These are phyloP conservation scores for Paecilomyces fulvus DNA, from an alignment of 2,329 filamentous ascomycete species.

Conservation along the genomic window DNA sequence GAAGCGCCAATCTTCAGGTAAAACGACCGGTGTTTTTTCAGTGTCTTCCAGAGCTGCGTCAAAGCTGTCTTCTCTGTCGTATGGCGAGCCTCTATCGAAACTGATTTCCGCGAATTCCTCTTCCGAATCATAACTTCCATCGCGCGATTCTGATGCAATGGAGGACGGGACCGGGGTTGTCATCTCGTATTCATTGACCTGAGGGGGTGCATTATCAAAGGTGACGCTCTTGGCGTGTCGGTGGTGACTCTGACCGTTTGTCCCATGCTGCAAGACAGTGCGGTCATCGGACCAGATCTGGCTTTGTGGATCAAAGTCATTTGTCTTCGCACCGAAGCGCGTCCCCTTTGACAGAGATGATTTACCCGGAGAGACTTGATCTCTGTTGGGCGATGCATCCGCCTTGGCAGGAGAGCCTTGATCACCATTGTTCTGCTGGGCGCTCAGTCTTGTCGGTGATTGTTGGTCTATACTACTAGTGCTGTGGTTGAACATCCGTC, in stretches of 20 bases:
- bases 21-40: constrained; percentile 95
- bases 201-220: constrained; percentile 86
- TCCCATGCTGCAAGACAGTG: constrained; percentile 48
- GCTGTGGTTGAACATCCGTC: constrained; percentile 51
- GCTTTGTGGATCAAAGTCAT: constrained; percentile 58
- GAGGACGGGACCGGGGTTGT: constrained; percentile 94
- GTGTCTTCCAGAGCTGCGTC: constrained; percentile 92
- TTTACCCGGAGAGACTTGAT: constrained; percentile 72
- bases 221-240: constrained; percentile 95
- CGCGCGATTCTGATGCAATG: constrained; percentile 76
- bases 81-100: constrained; percentile 48
- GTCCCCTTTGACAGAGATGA: constrained; percentile 69
- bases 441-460: background rate
- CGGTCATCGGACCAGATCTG: constrained; percentile 62
- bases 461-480: constrained; percentile 28
- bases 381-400: constrained; percentile 53
- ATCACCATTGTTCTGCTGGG: constrained; percentile 4
- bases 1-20: constrained; percentile 89
- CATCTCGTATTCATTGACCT: constrained; percentile 97
- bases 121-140: constrained; percentile 81
- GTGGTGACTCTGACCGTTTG: constrained; percentile 60
- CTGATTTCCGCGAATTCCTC: constrained; percentile 56
- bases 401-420: constrained; percentile 8
- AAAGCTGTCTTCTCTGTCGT: constrained; percentile 76
- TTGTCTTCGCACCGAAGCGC: constrained; percentile 36